Evolutionary conservation across 805 yeast genomes (phyloP).

Genomic region (Candida oleophila): DNA sequence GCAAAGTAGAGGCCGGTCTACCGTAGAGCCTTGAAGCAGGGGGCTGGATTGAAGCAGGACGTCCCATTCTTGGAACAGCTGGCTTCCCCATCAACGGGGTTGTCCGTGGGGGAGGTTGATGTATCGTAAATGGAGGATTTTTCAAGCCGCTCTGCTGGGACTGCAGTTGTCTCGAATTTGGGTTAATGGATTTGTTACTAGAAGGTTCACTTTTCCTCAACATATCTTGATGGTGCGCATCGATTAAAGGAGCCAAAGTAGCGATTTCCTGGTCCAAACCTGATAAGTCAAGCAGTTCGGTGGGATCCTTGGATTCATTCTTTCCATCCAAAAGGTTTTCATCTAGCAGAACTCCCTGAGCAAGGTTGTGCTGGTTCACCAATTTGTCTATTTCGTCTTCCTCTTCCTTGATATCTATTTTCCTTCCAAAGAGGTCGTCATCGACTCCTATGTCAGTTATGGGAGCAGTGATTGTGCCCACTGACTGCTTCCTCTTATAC

Average conservation of each 20-base stretch:
- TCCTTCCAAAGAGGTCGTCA: conserved; percentile 10
- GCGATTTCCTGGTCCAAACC: conserved; percentile 42
- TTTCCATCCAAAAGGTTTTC: conserved; percentile 8
- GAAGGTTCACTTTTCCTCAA: conserved; percentile 5
- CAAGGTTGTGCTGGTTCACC: conserved; percentile 34
- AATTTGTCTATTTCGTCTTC: conserved; percentile 38
- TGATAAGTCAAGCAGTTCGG: conserved; percentile 20
- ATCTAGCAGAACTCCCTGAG: conserved; percentile 30
- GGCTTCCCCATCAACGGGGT: conserved; percentile 34
- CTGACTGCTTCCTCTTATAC: conserved; percentile 14
- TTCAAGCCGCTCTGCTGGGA: no score
- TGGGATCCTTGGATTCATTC: conserved; percentile 15
- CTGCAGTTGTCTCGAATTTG: background rate
- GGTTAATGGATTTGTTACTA: background rate
- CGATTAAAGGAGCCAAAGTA: conserved; percentile 37
- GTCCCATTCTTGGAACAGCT: conserved; percentile 42
- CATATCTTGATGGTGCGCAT: conserved; percentile 32
- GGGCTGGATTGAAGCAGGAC: conserved; percentile 46
- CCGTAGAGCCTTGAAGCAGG: conserved; percentile 39
- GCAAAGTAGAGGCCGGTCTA: conserved; percentile 9
- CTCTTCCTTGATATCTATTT: conserved; percentile 24
- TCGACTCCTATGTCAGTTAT: background rate
- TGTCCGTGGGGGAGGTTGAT: conserved; percentile 4
- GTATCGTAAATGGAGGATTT: conserved; percentile 6
- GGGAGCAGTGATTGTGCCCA: background rate